Conservation (phyloP, 2,329 filamentous ascomycete species). For the Seiridium cupressi region DNA sequence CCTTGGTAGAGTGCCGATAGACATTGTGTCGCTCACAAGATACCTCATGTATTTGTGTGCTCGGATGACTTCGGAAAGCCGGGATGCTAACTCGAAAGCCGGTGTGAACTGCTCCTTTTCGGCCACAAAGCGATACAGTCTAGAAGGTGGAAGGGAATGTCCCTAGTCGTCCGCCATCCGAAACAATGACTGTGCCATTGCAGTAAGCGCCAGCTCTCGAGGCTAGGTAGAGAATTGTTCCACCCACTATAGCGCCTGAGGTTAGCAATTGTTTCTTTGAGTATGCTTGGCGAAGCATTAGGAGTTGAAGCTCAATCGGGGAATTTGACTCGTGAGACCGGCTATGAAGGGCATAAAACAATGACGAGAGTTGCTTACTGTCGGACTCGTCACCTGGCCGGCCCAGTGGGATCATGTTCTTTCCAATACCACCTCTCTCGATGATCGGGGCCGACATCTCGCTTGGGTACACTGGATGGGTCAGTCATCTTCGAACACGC, state of each 20-base stretch:
- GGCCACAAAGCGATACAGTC: background rate
- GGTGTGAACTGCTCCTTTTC: no score
- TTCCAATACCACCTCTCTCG: constrained; percentile 34
- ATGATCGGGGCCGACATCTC: constrained; percentile 58
- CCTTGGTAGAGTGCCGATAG: background rate
- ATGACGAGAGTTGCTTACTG: constrained; percentile 18
- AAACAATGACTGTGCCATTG: constrained; percentile 61
- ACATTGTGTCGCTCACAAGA: background rate
- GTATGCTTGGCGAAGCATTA: no score
- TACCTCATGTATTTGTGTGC: no score
- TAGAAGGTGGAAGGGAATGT: constrained; percentile 55
- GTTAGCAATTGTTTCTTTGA: no score
- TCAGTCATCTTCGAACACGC: background rate
- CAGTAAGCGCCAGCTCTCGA: constrained; percentile 63
- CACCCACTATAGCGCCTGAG: constrained; percentile 40
- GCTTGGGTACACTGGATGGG: constrained; percentile 51
- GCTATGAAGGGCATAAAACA: no score
- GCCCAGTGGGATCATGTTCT: constrained; percentile 52
- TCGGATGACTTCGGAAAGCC: no score
- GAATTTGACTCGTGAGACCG: no score
- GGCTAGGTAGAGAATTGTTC: constrained; percentile 63
- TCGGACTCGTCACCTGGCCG: constrained; percentile 61
- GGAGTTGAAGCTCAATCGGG: no score
- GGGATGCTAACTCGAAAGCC: no score
- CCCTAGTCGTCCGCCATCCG: constrained; percentile 62